phyloP scores from a whole-genome alignment of 2,329 filamentous ascomycete species.

The Onygenales sp. region DNA sequence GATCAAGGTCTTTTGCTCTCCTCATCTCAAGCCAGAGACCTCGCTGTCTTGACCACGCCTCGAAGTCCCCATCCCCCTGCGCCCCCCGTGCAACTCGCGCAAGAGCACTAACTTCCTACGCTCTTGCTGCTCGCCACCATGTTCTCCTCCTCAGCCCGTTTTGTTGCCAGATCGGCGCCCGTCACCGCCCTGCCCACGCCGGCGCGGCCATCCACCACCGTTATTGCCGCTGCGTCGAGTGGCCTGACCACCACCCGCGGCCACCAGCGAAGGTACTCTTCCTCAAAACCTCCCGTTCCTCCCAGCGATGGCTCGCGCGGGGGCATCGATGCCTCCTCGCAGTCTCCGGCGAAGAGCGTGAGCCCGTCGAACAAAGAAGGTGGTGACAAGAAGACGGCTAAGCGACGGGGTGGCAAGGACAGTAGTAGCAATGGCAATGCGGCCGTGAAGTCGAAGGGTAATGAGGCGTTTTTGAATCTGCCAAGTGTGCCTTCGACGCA shows the following conservation, averaged over 20 bases:
- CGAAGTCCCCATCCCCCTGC: background rate
- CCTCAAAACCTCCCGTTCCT: constrained; percentile 38
- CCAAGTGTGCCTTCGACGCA: constrained; percentile 42
- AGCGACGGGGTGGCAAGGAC: constrained; percentile 27
- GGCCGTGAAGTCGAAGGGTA: constrained; percentile 27
- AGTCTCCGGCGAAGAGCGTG: constrained; percentile 29
- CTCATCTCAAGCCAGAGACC: background rate
- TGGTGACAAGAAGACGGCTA: constrained; percentile 20
- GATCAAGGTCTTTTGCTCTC: too few species aligned
- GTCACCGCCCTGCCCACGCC: constrained; percentile 23
- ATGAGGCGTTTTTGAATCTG: constrained; percentile 30
- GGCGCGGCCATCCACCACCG: constrained; percentile 20
- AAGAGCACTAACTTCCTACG: background rate
- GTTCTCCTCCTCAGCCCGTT: constrained; percentile 38
- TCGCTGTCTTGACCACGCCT: background rate
- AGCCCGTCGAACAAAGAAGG: constrained; percentile 27
- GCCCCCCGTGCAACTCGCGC: constrained; percentile 5
- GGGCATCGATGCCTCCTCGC: constrained; percentile 28
- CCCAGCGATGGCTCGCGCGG: constrained; percentile 37
- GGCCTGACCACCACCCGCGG: constrained; percentile 22
- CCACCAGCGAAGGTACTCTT: constrained; percentile 40
- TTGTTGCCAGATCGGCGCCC: constrained; percentile 30
- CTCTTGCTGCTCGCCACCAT: constrained; percentile 19
- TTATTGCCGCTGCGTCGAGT: constrained; percentile 21
- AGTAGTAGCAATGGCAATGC: constrained; percentile 20